Evolutionary conservation across 805 yeast genomes (phyloP).

Genomic region (Ogataea allantospora): DNA sequence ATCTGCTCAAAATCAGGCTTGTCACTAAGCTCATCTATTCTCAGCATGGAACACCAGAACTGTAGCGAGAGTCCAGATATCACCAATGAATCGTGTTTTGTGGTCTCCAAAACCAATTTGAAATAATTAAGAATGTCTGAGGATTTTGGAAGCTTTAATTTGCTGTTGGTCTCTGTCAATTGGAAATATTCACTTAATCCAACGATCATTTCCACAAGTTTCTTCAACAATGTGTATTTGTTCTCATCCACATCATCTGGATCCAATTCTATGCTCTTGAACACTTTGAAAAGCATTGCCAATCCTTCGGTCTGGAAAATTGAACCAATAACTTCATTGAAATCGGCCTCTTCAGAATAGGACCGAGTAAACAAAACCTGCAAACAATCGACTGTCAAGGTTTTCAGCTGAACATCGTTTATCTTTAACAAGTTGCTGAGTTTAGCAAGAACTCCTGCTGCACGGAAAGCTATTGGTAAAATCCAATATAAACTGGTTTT

Average conservation of each 20-base stretch:
- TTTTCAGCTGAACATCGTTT: conserved; percentile 63
- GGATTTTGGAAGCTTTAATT: conserved; percentile 42
- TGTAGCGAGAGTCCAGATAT: conserved; percentile 87
- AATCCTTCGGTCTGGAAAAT: conserved; percentile 78
- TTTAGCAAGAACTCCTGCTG: conserved; percentile 62
- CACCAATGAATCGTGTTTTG: conserved; percentile 81
- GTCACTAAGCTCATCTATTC: conserved; percentile 72
- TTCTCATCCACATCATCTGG: conserved; percentile 70
- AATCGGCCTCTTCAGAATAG: conserved; percentile 65
- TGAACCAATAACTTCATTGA: conserved; percentile 72
- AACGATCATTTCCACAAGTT: conserved; percentile 90
- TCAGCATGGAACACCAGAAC: conserved; percentile 88
- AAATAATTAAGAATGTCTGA: conserved; percentile 70
- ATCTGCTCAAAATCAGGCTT: conserved; percentile 52
- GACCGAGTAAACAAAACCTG: conserved; percentile 84
- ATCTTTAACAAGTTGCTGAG: conserved; percentile 59
- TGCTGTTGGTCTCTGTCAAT: conserved; percentile 15
- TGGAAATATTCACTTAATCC: conserved; percentile 76
- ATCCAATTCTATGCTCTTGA: conserved; percentile 55
- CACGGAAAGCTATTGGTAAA: conserved; percentile 67
- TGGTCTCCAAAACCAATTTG: conserved; percentile 72
- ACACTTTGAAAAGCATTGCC: conserved; percentile 61
- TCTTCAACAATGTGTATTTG: conserved; percentile 77
- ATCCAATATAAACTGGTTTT: conserved; percentile 93
- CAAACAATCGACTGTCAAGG: conserved; percentile 85